Evolutionary conservation across 169 alveolate species (phyloP).

Genomic region (Cryptosporidium sp.): DNA sequence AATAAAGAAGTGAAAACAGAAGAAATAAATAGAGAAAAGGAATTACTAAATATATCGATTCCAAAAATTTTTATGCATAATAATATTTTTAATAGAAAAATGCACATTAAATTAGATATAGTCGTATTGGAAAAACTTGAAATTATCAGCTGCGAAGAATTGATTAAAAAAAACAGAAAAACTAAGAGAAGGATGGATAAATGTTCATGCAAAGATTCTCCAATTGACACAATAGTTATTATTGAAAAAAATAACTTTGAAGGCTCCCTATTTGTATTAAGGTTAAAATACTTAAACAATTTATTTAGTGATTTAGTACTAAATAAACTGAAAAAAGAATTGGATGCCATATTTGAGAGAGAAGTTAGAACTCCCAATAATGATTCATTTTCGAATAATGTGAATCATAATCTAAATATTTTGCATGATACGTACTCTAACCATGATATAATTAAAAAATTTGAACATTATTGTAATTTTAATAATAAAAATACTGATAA

Average conservation of each 20-base stretch:
- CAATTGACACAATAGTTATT: conserved; percentile 22
- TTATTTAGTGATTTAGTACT: neutral
- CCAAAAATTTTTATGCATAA: neutral
- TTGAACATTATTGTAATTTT: neutral
- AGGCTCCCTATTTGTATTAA: neutral
- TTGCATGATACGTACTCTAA: neutral
- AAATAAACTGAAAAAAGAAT: neutral
- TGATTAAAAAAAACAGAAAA: neutral
- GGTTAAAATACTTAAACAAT: conserved; percentile 14
- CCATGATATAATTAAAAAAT: neutral
- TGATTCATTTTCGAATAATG: neutral
- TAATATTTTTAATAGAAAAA: neutral
- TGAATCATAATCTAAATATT: neutral
- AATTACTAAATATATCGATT: neutral
- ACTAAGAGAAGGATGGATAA: neutral
- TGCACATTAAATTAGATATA: neutral
- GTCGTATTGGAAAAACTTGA: neutral
- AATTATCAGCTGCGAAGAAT: neutral
- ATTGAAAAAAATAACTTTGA: neutral
- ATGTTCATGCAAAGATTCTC: conserved; percentile 34
- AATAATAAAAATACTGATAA: neutral
- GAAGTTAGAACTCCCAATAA: neutral
- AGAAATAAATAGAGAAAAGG: neutral
- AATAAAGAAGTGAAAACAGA: neutral
- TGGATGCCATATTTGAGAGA: conserved; percentile 19